Base-by-base conservation (phyloP, 1,139 yeast species). In the Keqinozyma sinolaborantium region DNA sequence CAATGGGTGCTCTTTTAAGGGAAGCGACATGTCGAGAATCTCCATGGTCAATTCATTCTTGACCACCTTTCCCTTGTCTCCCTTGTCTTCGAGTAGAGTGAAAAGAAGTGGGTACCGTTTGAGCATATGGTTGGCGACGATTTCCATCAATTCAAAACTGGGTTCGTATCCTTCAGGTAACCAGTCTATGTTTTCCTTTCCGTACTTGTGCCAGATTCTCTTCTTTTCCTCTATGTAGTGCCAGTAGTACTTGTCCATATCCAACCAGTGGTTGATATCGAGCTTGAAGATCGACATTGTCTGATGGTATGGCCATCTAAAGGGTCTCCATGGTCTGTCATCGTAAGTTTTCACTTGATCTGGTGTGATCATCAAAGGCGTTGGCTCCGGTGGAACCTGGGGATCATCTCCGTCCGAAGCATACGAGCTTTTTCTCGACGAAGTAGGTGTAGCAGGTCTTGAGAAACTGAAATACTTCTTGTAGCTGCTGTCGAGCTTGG, bases 311-410 rank as follows among this genome's bases (percentile, higher is more conserved):
- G 88, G 88, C 82, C 84, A 79, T 48, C 88, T 63, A 56, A 82
- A 82, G 3, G 88, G 87, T 53, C 90, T 66, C 88, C 90, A 82
- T 10, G 88, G 87, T 51, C 88, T 67, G 46, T 79, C 88, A 42
- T 81, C 85, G 48, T 79, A 79, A 15, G 66, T 70, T 39, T 63
- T 58, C 10, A 81, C 84, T 44, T 78, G 77, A 25, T 81, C 86
- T 2, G 85, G 84, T 0, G 84, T 79, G 29, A 82, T 70, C 58
- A 64, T 61, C 27, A 81, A 58, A 2, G 87, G 85, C 0, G 78
- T 70, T 15, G 84, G 83, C 29, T 57, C 58, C 8, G 77, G 79
- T 15, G 46, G 44, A 7, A 39, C 16, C 25, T 43, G 45, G 8
- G 35, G 28, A 21, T 35, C 45, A 30, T 31, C 29, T 4, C 14